Conservation (phyloP, 2,329 filamentous ascomycete genomes). For the Alternaria viburni region DNA sequence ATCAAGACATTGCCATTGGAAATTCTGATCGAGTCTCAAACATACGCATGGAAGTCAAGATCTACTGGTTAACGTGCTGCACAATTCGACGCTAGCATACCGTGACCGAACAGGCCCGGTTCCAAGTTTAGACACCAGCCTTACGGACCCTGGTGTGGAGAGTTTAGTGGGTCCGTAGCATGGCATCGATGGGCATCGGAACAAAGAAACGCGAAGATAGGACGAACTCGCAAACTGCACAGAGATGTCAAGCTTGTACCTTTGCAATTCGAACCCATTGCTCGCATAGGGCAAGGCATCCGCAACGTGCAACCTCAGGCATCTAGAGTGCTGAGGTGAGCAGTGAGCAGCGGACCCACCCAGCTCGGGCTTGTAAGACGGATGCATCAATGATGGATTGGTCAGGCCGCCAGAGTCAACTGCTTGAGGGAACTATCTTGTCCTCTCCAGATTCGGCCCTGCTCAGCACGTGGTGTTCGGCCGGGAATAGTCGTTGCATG, state of each 20-base stretch:
- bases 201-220: slow-evolving; percentile 3
- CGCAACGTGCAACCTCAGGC: slow-evolving; percentile 10
- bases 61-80: not conserved
- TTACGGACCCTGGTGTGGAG: slow-evolving; percentile 10
- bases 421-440: not conserved
- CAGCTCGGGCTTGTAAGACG: slow-evolving; percentile 8
- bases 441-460: not conserved
- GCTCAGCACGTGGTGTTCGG: slow-evolving; percentile 9
- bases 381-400: not conserved
- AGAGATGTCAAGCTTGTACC: not conserved
- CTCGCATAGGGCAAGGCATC: slow-evolving; percentile 9
- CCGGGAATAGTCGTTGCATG: not conserved
- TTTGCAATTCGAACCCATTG: not conserved
- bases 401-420: not conserved
- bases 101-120: not conserved
- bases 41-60: not conserved
- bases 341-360: slow-evolving; percentile 1
- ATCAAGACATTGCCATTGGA: not conserved
- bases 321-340: slow-evolving; percentile 17
- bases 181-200: not conserved
- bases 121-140: slow-evolving; percentile 9
- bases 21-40: not conserved
- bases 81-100: not conserved
- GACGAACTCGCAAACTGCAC: not conserved
- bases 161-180: slow-evolving; percentile 1